Conservation (phyloP, 225 moss, liverwort and hornwort species). For the Thuidium tamariscinum region DNA sequence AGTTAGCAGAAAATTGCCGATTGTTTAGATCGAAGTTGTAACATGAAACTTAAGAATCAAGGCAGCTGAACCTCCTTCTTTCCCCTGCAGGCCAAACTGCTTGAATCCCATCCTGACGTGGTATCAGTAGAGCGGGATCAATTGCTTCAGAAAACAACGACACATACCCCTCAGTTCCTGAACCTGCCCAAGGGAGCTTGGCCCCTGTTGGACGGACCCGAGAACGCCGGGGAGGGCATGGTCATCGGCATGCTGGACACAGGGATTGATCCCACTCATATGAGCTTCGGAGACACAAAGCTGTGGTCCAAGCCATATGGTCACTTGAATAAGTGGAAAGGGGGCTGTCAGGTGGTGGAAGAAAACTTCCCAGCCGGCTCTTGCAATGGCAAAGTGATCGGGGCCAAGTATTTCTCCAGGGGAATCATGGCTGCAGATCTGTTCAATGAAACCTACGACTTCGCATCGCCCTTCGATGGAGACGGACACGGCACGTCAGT, state of each 20-base stretch:
- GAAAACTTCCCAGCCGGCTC: conserved; percentile 45
- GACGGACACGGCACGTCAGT: conserved; percentile 76
- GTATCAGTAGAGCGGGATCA: conserved; percentile 58
- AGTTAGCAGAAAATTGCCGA: background rate
- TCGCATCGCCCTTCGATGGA: conserved; percentile 52
- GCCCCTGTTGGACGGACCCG: conserved; percentile 47
- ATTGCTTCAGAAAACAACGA: conserved; percentile 56
- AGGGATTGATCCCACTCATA: conserved; percentile 68
- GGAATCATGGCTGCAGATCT: conserved; percentile 58
- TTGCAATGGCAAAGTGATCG: conserved; percentile 57
- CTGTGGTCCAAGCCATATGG: conserved; percentile 30
- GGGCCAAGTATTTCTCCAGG: conserved; percentile 41
- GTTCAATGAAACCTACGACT: conserved; percentile 54
- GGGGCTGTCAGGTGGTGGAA: conserved; percentile 27
- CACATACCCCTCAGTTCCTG: conserved; percentile 83
- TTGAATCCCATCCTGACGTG: conserved; percentile 58
- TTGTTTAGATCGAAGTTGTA: background rate
- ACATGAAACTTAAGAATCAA: background rate
- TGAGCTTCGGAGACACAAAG: conserved; percentile 45
- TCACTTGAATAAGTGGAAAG: conserved; percentile 42
- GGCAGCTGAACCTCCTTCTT: background rate
- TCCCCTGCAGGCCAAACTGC: conserved; percentile 29
- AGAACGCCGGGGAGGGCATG: conserved; percentile 74
- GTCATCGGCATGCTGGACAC: conserved; percentile 92
- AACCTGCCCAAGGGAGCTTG: conserved; percentile 72